Evolutionary conservation across 192 early-diverging fungal genomes (phyloP), one percentile per base, ranked within the genome.

Genomic region (Thamnidium elegans): DNA sequence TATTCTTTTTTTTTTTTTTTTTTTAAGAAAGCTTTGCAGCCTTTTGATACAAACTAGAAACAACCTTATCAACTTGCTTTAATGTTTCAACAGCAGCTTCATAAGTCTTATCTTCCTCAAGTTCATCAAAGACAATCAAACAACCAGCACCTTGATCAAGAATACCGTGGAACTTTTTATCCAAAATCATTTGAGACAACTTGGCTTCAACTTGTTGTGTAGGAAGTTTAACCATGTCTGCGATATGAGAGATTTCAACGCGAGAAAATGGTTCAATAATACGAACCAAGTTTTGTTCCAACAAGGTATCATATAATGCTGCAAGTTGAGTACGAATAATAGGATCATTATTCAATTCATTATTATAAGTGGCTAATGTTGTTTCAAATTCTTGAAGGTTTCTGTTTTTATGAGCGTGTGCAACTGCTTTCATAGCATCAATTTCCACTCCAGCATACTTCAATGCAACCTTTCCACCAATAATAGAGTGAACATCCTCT

Each of bases 161-260:
- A 65, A 99, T 94, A 42, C 96, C 97, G 65, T 85, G 76, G 71
- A 99, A 90, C 1, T 91, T 91, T 76, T 96, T 92, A 79, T 99
- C 97, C 69, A 99, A 82, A 68, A 99, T 99, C 97, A 99, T 98
- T 72, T 98, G 94, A 59, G 95, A 97, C 42, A 99, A 84, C 47
- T 99, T 98, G 51, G 83, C 78, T 67, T 99, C 97, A 8, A 99
- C 97, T 62, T 95, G 93, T n/a, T 83, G 71, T 61, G 91, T 90
- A 4, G 96, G 94, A 31, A 98, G 75, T 63, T 96, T 92, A 43
- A 99, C 90, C 53, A 99, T 86, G 50, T 91, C 79, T 13, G 97
- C 95, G 66, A 99, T 89, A 72, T 98, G 94, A 15, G 87, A 71
- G 72, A 99, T 98, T 78, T 99, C 96, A 10, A 98, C 96, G 17